These are phyloP conservation scores for Rhododendron griersonianum DNA, from an alignment of 148 eudicot genomes.

Conservation along the genomic window DNA sequence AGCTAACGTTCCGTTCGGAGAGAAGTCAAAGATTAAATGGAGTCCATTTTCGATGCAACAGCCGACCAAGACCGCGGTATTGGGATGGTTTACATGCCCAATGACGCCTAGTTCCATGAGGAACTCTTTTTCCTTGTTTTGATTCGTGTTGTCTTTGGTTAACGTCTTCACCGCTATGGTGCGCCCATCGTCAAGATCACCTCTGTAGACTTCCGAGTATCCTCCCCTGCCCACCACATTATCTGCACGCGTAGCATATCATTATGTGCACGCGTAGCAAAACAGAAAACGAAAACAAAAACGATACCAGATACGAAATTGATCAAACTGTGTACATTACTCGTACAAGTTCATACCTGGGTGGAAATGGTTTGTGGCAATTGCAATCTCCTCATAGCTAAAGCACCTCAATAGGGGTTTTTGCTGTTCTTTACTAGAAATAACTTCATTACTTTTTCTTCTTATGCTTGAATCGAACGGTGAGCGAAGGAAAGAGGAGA, in stretches of 20 bases:
- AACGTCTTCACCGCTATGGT: constrained; percentile 75
- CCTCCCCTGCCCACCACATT: constrained; percentile 90
- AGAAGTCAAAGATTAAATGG: constrained; percentile 61
- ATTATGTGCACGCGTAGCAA: constrained; percentile 30
- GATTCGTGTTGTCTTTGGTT: constrained; percentile 40
- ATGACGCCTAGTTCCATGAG: constrained; percentile 74
- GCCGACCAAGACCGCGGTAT: constrained; percentile 64
- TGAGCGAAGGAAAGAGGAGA: constrained; percentile 50
- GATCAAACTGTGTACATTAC: neutral
- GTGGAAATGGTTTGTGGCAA: constrained; percentile 66
- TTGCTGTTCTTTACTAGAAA: constrained; percentile 21
- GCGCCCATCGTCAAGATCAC: constrained; percentile 46
- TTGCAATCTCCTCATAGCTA: constrained; percentile 65
- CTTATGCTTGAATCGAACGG: constrained; percentile 25
- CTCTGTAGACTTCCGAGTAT: constrained; percentile 83
- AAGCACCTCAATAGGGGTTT: constrained; percentile 65
- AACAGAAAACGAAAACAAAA: neutral
- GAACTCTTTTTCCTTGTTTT: constrained; percentile 74
- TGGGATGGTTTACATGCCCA: constrained; percentile 80
- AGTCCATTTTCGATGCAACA: constrained; percentile 80
- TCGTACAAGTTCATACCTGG: constrained; percentile 30
- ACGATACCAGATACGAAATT: neutral
- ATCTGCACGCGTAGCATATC: constrained; percentile 30
- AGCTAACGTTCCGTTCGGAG: constrained; percentile 70
- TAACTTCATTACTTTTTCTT: constrained; percentile 21